These are phyloP conservation scores for Blastocystis sp. DNA, from an alignment of 352 stramenopile species.

Conservation along the genomic window DNA sequence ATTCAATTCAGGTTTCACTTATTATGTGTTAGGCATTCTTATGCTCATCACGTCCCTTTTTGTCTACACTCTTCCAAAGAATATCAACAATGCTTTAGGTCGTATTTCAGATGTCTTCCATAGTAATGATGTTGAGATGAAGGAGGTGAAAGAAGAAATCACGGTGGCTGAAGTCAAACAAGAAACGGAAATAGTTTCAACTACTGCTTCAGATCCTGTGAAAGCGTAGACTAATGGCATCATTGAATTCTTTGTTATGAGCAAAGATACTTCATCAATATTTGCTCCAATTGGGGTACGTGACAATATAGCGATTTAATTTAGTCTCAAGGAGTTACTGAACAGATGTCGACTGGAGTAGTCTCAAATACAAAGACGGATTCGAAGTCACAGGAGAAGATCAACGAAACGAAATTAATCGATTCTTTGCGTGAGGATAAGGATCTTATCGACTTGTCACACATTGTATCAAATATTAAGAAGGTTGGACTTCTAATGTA, in stretches of 20 bases:
- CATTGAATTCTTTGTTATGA: neutral
- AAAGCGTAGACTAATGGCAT: too few relatives aligned
- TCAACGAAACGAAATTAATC: neutral
- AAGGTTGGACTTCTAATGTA: neutral
- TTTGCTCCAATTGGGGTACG: conserved; percentile 45
- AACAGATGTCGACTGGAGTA: too few relatives aligned
- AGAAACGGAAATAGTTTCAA: neutral
- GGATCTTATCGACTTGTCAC: conserved; percentile 55
- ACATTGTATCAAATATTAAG: neutral
- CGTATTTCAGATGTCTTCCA: neutral
- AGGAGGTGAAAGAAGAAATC: conserved; percentile 37
- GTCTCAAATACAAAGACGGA: neutral
- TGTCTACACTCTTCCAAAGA: conserved; percentile 1
- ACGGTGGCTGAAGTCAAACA: neutral
- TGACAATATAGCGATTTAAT: neutral
- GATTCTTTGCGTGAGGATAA: neutral
- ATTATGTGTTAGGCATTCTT: conserved; percentile 37
- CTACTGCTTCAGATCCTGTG: neutral
- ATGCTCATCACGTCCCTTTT: neutral
- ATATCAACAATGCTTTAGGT: conserved; percentile 5
- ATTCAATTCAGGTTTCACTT: conserved; percentile 55
- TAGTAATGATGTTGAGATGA: conserved; percentile 34
- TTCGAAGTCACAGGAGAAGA: neutral
- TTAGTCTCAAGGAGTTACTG: neutral
- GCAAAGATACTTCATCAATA: neutral